Base-by-base conservation (phyloP, 345 rosid genomes). In the Reutealis trisperma region DNA sequence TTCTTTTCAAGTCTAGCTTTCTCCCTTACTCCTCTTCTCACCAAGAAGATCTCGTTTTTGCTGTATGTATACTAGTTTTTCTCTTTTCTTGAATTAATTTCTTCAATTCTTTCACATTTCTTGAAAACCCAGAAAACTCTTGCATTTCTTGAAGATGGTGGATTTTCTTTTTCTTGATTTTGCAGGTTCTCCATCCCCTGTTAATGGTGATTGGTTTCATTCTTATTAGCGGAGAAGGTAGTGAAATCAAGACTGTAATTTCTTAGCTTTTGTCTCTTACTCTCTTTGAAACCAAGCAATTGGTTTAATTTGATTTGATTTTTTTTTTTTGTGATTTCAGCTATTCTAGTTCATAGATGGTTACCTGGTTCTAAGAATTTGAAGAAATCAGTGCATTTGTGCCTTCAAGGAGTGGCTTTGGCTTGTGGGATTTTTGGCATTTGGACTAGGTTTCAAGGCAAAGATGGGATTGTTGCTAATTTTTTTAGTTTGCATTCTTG, bases 201-300 rank as follows among this genome's bases (percentile, higher is more conserved):
- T 68, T 95, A 32, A 95, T 93, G 99, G 99, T 95, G 77, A 93
- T 95, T 73, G 98, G 97, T 76, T 92, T 95, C 88, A 93, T 93
- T 75, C 85, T 93, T 79, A 76, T 92, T 65, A 93, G 96, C 79
- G 98, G 99, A 76, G 99, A 95, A 95, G 99, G 97, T 92, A 86
- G 55, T 51, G 55, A 14, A 51, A 16, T 12, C 52, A 47, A 0
- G 2, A 51, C 15, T 12, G 2, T 51, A 51, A 16, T 51, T 51
- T 12, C 16, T 16, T 51, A 2, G 4, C 55, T 51, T 21, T 58
- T 58, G 62, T 25, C 62, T 24, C 32, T 24, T 60, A 57, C 9
- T 16, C 10, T 66, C 34, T 1, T 41, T 37, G 60, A 70, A 13
- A 10, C 0, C 27, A 22, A 70, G 42, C 32, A 4, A 54, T 12